phyloP scores from a whole-genome alignment of 1,284 basidiomycete genomes.

The Microbotryomycetes sp. region DNA sequence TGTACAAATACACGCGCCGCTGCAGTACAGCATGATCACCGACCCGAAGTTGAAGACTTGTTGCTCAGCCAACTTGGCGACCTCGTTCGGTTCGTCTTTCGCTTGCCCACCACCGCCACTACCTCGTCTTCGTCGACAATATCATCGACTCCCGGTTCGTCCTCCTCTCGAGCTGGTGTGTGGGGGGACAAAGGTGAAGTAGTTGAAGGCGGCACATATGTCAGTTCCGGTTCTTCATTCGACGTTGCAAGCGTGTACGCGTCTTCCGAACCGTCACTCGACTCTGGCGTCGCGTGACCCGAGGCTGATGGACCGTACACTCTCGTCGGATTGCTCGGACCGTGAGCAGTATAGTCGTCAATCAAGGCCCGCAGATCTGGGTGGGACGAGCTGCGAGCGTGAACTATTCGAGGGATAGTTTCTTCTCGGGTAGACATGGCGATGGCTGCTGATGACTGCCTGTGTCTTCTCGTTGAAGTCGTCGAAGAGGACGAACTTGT shows the following conservation, averaged over 20 bases:
- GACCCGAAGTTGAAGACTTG: neutral
- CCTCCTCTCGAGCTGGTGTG: neutral
- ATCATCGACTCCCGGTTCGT: neutral
- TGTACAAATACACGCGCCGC: too few species aligned
- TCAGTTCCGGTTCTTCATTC: neutral
- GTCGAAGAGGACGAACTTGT: neutral
- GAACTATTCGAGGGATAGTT: constrained; percentile 1
- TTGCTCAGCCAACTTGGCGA: neutral
- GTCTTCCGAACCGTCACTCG: neutral
- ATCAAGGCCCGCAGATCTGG: constrained; percentile 21
- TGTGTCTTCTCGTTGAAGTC: neutral
- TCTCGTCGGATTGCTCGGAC: constrained; percentile 13
- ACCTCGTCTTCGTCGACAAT: neutral
- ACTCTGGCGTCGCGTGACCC: neutral
- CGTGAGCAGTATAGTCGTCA: constrained; percentile 8
- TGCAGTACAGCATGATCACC: too few species aligned
- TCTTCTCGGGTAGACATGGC: neutral
- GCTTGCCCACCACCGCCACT: neutral
- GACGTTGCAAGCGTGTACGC: neutral
- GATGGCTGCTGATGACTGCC: constrained; percentile 1
- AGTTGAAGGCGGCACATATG: neutral
- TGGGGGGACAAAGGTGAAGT: neutral
- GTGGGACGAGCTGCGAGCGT: constrained; percentile 15
- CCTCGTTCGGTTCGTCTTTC: neutral
- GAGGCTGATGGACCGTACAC: neutral